phyloP scores from a whole-genome alignment of 2,329 filamentous ascomycete species.

The Cytospora paraplurivora region DNA sequence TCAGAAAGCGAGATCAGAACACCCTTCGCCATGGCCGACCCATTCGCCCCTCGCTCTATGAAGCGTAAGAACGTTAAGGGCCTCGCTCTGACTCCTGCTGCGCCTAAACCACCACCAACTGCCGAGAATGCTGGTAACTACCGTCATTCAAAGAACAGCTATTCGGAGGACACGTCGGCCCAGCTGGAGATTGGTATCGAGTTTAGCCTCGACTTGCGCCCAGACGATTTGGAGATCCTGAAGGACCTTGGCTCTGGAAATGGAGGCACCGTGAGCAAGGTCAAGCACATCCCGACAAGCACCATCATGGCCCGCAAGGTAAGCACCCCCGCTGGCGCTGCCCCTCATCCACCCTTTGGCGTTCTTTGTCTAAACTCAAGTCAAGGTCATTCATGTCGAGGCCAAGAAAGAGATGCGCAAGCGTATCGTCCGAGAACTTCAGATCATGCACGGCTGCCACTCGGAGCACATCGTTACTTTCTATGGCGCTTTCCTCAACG shows the following conservation, averaged over 20 bases:
- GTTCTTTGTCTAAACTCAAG: constrained; percentile 9
- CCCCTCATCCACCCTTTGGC: constrained; percentile 12
- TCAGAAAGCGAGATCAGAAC: not conserved
- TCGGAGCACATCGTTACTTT: constrained; percentile 97
- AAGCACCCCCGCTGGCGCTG: constrained; percentile 21
- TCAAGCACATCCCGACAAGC: constrained; percentile 90
- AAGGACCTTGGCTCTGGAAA: constrained; percentile 96
- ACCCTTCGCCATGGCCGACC: constrained; percentile 57
- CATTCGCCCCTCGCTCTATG: constrained; percentile 75
- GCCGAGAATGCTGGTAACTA: constrained; percentile 68
- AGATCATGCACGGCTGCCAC: constrained; percentile 98
- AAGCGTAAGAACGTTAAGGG: constrained; percentile 99
- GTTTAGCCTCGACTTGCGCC: constrained; percentile 89
- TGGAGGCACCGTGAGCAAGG: constrained; percentile 97
- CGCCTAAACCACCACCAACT: constrained; percentile 70
- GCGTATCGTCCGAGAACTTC: constrained; percentile 93
- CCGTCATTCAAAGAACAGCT: constrained; percentile 59
- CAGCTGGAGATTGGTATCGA: constrained; percentile 94
- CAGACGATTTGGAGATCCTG: constrained; percentile 88
- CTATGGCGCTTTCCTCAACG: constrained; percentile 95
- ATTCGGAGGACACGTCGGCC: constrained; percentile 59
- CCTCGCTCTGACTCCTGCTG: constrained; percentile 79
- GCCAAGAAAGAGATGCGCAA: constrained; percentile 97
- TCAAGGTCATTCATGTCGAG: constrained; percentile 93
- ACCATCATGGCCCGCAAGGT: constrained; percentile 99